Percentiles rank a stretch among this genome's conserved stretches.
Conservation (phyloP, 2,329 filamentous ascomycete species). For the Exophiala xenobiotica region DNA sequence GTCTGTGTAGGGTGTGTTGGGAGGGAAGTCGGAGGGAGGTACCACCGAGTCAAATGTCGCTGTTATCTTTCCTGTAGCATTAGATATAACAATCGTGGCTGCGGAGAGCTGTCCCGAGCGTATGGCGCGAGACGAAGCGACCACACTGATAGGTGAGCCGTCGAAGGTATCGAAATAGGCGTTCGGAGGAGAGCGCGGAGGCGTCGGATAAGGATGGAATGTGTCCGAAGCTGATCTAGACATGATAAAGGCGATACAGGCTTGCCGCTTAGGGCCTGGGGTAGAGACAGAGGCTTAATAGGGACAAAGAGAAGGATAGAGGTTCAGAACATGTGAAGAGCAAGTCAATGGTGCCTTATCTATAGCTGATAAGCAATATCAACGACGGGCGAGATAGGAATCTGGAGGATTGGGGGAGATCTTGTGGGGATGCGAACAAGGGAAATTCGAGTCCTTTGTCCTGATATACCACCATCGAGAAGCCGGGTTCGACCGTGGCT, state of each 20-base stretch:
- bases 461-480: slow-evolving; percentile 9
- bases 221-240: slow-evolving; percentile 15
- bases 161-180: slow-evolving; percentile 17
- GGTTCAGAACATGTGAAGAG: slow-evolving; percentile 24
- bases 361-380: slow-evolving; percentile 24
- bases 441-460: slow-evolving; percentile 5
- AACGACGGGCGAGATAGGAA: slow-evolving; percentile 10
- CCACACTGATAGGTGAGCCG: slow-evolving; percentile 63
- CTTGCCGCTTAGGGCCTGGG: slow-evolving; percentile 11
- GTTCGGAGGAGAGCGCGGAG: slow-evolving; percentile 28
- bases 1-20: slow-evolving; percentile 72
- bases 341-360: slow-evolving; percentile 22
- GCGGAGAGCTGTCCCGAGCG: slow-evolving; percentile 74
- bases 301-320: slow-evolving; percentile 8
- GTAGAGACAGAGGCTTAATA: slow-evolving; percentile 1
- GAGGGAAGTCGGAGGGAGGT: slow-evolving; percentile 71
- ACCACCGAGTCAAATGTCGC: slow-evolving; percentile 71
- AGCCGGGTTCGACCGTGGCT: slow-evolving; percentile 4
- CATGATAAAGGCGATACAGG: slow-evolving; percentile 19
- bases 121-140: slow-evolving; percentile 81
- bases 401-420: slow-evolving; percentile 6
- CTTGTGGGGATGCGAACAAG: slow-evolving; percentile 6
- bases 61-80: slow-evolving; percentile 77
- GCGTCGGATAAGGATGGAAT: slow-evolving; percentile 28
- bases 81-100: slow-evolving; percentile 79